phyloP scores from a whole-genome alignment of 129 eudicot species.

The Lactuca sativa region DNA sequence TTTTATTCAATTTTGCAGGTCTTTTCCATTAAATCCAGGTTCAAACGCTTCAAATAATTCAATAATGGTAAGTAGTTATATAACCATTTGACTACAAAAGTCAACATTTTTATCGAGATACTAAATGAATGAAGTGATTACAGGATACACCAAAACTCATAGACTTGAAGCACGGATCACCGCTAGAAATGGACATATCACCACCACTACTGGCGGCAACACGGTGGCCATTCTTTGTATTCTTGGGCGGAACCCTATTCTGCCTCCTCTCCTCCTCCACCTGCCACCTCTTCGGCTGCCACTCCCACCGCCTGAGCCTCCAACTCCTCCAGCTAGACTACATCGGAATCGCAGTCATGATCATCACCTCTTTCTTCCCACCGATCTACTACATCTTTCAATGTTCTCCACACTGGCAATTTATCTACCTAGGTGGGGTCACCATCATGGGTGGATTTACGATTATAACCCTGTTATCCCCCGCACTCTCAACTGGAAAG shows the following conservation, averaged over 20 bases:
- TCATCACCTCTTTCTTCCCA: slow-evolving; percentile 95
- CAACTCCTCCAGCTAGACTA: slow-evolving; percentile 69
- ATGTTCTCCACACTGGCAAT: slow-evolving; percentile 72
- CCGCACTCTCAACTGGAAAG: slow-evolving; percentile 64
- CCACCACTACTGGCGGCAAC: slow-evolving; percentile 37
- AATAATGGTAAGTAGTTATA: slow-evolving; percentile 47
- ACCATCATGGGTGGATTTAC: slow-evolving; percentile 71
- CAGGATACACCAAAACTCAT: slow-evolving; percentile 67
- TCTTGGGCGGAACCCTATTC: slow-evolving; percentile 80
- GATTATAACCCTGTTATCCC: slow-evolving; percentile 66
- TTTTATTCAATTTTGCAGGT: slow-evolving; percentile 49
- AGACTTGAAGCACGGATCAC: slow-evolving; percentile 51
- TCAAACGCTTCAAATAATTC: slow-evolving; percentile 52
- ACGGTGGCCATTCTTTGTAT: slow-evolving; percentile 84
- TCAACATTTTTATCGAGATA: slow-evolving; percentile 4
- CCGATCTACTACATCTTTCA: slow-evolving; percentile 89
- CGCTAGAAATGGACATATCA: slow-evolving; percentile 34
- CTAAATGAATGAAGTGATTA: slow-evolving; percentile 10
- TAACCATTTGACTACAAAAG: slow-evolving; percentile 23
- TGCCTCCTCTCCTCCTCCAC: slow-evolving; percentile 90
- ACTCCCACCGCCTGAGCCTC: slow-evolving; percentile 61
- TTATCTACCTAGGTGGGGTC: slow-evolving; percentile 72
- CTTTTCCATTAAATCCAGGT: slow-evolving; percentile 52
- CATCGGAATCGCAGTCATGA: slow-evolving; percentile 77
- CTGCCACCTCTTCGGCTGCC: slow-evolving; percentile 97